Percentiles rank a stretch among this genome's conserved stretches.
Evolutionary conservation across 2,329 filamentous ascomycete species (phyloP).

Genomic region (Triangularia setosa): DNA sequence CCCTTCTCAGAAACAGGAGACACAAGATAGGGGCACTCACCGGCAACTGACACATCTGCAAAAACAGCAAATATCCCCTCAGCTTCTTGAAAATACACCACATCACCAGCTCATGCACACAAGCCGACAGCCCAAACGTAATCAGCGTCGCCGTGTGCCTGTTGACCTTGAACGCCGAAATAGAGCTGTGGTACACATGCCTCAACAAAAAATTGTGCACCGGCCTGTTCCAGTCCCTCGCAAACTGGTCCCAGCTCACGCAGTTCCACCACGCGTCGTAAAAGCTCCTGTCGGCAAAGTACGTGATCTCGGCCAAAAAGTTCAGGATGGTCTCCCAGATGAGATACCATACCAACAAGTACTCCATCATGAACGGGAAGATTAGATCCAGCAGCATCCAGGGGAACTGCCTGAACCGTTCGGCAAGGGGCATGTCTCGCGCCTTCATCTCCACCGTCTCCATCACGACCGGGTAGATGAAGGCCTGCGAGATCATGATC

Average conservation of each 20-base stretch:
- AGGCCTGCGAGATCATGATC: conserved; percentile 73
- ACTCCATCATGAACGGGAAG: conserved; percentile 77
- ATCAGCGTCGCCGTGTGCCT: conserved; percentile 69
- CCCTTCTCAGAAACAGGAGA: background rate
- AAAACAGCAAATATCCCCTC: conserved; percentile 66
- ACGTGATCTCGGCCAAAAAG: conserved; percentile 70
- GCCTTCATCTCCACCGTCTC: conserved; percentile 65
- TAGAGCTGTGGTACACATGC: conserved; percentile 75
- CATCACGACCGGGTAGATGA: conserved; percentile 72
- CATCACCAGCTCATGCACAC: conserved; percentile 75
- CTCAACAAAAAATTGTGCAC: conserved; percentile 74
- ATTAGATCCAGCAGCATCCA: conserved; percentile 72
- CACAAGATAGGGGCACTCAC: too few relatives aligned
- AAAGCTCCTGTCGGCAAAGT: conserved; percentile 74
- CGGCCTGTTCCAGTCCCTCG: conserved; percentile 74
- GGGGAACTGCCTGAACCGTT: conserved; percentile 65
- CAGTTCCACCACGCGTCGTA: conserved; percentile 63
- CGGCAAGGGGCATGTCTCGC: conserved; percentile 53
- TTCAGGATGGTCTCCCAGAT: conserved; percentile 77
- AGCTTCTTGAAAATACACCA: conserved; percentile 77
- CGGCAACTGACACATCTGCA: conserved; percentile 72
- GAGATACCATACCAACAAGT: conserved; percentile 73
- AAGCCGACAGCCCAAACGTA: conserved; percentile 68
- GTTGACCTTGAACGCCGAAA: conserved; percentile 67
- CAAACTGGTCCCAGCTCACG: conserved; percentile 70